Conservation (phyloP, 768 basidiomycete genomes). For the Trametes meyenii region DNA sequence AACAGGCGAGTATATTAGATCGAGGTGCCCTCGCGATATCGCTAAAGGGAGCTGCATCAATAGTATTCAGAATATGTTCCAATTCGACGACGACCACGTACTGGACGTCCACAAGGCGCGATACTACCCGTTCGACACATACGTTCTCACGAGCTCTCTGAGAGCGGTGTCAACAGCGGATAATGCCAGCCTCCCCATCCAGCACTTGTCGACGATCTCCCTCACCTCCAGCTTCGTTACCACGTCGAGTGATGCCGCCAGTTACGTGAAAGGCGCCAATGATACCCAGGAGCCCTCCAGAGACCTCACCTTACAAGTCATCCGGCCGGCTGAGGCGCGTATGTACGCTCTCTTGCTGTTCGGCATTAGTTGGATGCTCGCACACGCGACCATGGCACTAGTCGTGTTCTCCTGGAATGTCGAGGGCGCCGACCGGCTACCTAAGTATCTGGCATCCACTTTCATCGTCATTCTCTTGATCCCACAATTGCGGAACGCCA, state of each 20-base stretch:
- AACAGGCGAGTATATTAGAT: constrained; percentile 39
- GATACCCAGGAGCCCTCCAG: constrained; percentile 37
- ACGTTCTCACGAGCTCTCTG: constrained; percentile 52
- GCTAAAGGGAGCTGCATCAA: background rate
- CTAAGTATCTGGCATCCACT: constrained; percentile 43
- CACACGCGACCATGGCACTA: constrained; percentile 53
- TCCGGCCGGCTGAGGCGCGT: constrained; percentile 48
- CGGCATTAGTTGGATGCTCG: constrained; percentile 52
- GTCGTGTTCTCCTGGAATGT: constrained; percentile 46
- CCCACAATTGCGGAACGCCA: constrained; percentile 53
- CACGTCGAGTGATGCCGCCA: constrained; percentile 42
- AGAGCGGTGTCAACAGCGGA: constrained; percentile 39
- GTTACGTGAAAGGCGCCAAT: constrained; percentile 34
- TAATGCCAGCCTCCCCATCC: constrained; percentile 45
- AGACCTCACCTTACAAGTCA: constrained; percentile 50
- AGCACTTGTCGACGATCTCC: constrained; percentile 45
- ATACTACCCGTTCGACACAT: constrained; percentile 61
- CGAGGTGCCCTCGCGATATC: background rate
- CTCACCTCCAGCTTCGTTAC: constrained; percentile 52
- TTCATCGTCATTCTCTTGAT: constrained; percentile 48
- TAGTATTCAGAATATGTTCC: constrained; percentile 57
- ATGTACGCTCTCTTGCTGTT: constrained; percentile 51
- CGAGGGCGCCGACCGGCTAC: constrained; percentile 34
- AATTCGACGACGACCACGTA: constrained; percentile 59
- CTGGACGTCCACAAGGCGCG: constrained; percentile 57